Conservation (phyloP, 305 asterid species). For the Fraxinus sp. region DNA sequence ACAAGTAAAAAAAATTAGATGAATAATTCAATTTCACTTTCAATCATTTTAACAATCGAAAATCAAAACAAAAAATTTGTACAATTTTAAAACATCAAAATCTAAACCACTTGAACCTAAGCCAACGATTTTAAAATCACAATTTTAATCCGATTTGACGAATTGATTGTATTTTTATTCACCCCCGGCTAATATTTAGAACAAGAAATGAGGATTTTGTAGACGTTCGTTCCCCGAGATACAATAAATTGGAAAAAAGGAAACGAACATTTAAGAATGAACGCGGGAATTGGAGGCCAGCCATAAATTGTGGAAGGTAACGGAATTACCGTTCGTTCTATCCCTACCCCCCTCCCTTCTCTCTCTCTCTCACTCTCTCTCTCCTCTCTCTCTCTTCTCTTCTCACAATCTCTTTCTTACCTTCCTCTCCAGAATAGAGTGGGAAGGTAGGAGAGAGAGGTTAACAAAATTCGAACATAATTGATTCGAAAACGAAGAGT, state of each 20-base stretch:
- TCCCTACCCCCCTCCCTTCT: background rate
- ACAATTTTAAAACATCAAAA: background rate
- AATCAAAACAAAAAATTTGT: too few relatives aligned
- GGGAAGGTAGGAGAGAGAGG: background rate
- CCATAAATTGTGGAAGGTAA: conserved; percentile 33
- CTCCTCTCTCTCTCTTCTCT: conserved; percentile 5
- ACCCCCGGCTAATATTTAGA: background rate
- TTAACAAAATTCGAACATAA: background rate
- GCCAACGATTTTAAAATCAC: too few relatives aligned
- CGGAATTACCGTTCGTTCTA: conserved; percentile 22
- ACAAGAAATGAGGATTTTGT: background rate
- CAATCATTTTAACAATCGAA: too few relatives aligned
- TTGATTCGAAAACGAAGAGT: background rate
- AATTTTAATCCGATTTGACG: background rate
- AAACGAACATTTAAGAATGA: background rate
- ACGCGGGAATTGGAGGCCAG: background rate
- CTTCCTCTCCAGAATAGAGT: conserved; percentile 15
- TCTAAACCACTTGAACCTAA: too few relatives aligned
- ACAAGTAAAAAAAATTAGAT: too few relatives aligned
- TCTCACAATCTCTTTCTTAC: conserved; percentile 19
- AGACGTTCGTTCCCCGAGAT: background rate
- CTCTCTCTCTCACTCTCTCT: background rate
- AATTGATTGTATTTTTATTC: background rate
- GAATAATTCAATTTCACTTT: background rate
- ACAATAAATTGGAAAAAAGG: background rate